Base-by-base conservation (phyloP, 805 yeast species). In the Ogataea chonburiensis region DNA sequence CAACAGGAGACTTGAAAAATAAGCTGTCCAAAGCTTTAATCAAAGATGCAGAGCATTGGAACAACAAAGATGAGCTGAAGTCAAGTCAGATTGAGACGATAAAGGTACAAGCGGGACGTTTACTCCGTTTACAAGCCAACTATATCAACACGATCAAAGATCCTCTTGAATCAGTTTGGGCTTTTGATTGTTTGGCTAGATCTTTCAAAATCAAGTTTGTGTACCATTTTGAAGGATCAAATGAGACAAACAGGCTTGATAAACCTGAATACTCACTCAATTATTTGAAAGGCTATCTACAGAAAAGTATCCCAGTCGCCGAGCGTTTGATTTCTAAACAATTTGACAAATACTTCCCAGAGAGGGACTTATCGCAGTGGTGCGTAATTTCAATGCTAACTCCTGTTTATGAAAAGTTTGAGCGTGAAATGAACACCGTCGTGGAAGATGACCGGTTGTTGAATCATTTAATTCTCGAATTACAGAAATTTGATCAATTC, bases 201-300 rank as follows among this genome's bases (percentile, higher is more conserved):
- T 73, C 75, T 1, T 63, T 80, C 18, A 60, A 61, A 6, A 46
- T 66, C 9, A 66, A 84, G 26, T 77, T 84, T 51, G 60, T 66
- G 25, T 83, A 61, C 58, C 86, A 84, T 52, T 83, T 82, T 50
- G 71, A 73, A 31, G 63, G 73, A 4, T 61, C 68, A 18, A 63
- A 58, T 24, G 82, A 79, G 21, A 82, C 89, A 0, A 81, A 80
- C 49, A 70, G 76, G 28, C 50, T 75, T 17, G 79, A 80, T 39
- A 77, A 77, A 49, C 89, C 91, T 1, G 89, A 83, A 52, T 82
- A 86, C 81, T 72, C 79, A 3, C 68, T 81, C 41, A 58, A 63
- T 12, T 81, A 71, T 47, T 52, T 73, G 5, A 71, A 67, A 40
- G 63, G 65, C 10, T 73, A 69, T 42, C 36, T 75, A 13, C 45